These are phyloP conservation scores for Fusarium sp. DNA, from an alignment of 2,329 filamentous ascomycete genomes.

Conservation along the genomic window DNA sequence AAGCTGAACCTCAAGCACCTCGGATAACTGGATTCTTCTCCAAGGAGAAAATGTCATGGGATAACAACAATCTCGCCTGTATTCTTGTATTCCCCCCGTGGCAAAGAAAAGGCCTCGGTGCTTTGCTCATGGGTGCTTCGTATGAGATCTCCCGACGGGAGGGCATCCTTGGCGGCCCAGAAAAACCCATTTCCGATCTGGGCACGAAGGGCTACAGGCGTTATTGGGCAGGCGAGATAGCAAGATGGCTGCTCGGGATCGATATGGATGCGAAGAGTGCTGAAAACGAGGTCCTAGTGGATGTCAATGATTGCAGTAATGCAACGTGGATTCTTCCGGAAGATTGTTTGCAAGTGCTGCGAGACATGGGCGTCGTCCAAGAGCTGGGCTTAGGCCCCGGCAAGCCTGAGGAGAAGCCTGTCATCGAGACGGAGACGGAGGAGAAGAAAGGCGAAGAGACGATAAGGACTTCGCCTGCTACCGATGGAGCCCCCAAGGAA, in stretches of 20 bases:
- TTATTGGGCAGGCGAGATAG: conserved; percentile 89
- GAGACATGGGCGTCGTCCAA: conserved; percentile 81
- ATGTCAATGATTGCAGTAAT: conserved; percentile 78
- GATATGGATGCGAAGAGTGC: conserved; percentile 53
- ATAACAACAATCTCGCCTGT: conserved; percentile 97
- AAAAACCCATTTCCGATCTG: conserved; percentile 91
- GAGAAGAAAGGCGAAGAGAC: conserved; percentile 44
- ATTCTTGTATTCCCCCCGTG: conserved; percentile 97
- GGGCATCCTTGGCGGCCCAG: conserved; percentile 87
- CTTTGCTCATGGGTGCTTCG: conserved; percentile 90
- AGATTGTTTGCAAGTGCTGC: conserved; percentile 82
- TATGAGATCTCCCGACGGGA: conserved; percentile 92
- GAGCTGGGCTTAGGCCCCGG: conserved; percentile 65
- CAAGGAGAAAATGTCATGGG: conserved; percentile 99
- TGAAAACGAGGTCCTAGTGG: conserved; percentile 64
- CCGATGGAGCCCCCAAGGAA: conserved; percentile 42
- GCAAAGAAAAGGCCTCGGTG: conserved; percentile 89
- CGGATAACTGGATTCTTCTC: conserved; percentile 94
- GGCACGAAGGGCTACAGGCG: conserved; percentile 85
- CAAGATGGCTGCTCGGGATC: conserved; percentile 71
- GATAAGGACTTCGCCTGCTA: conserved; percentile 3
- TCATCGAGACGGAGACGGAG: conserved; percentile 31
- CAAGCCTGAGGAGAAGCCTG: conserved; percentile 48
- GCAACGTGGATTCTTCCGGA: conserved; percentile 88
- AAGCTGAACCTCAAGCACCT: conserved; percentile 52